Conservation (phyloP, 805 yeast genomes). For the Nakazawaea ernobii region DNA sequence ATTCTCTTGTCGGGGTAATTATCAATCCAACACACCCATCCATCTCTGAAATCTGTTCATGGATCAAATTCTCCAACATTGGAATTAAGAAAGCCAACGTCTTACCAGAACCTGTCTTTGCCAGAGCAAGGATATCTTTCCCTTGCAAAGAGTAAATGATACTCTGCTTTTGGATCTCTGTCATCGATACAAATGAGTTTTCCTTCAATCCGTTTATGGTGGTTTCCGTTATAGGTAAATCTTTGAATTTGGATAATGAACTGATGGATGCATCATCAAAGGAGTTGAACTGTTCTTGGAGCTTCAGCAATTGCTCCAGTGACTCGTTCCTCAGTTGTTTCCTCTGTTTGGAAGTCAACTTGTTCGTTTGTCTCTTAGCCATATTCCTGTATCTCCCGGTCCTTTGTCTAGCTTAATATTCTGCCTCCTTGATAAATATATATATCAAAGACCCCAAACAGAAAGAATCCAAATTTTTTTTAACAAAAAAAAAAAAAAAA, state of each 20-base stretch:
- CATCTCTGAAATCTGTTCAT: conserved; percentile 68
- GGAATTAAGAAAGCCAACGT: conserved; percentile 86
- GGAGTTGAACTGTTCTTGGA: conserved; percentile 48
- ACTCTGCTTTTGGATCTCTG: conserved; percentile 80
- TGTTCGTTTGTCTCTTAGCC: conserved; percentile 22
- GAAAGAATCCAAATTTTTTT: no score
- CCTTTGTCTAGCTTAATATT: not conserved
- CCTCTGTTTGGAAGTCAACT: conserved; percentile 24
- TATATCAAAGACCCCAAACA: no score
- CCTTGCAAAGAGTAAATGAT: conserved; percentile 76
- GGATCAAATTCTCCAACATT: conserved; percentile 60
- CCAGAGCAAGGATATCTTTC: conserved; percentile 78
- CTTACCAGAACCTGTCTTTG: conserved; percentile 88
- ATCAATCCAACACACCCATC: conserved; percentile 90
- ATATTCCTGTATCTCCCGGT: conserved; percentile 11
- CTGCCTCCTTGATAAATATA: not conserved
- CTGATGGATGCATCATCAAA: conserved; percentile 38
- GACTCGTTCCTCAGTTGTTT: conserved; percentile 21
- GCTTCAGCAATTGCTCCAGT: conserved; percentile 29
- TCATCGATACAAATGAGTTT: conserved; percentile 72
- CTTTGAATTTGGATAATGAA: conserved; percentile 50
- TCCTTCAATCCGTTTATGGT: conserved; percentile 71
- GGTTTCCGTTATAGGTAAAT: conserved; percentile 65
- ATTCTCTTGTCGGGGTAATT: conserved; percentile 88
- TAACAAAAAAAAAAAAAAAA: not conserved